These are phyloP conservation scores for Agroathelia rolfsii DNA, from an alignment of 1,284 basidiomycete species.

Conservation along the genomic window DNA sequence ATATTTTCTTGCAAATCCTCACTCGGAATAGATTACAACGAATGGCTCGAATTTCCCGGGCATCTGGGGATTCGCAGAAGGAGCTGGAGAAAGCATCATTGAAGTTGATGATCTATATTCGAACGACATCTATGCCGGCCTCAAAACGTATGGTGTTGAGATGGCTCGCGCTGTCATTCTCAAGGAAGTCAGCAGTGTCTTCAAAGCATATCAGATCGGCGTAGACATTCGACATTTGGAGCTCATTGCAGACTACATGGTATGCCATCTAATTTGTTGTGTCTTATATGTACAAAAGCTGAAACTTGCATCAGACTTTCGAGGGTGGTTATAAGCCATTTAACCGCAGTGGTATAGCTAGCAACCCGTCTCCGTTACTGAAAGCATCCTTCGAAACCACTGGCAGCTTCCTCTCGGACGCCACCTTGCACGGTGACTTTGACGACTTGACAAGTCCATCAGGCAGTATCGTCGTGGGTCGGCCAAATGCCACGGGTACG, in stretches of 20 bases:
- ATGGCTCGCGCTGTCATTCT: conserved; percentile 92
- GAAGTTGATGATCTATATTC: conserved; percentile 83
- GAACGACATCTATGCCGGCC: conserved; percentile 91
- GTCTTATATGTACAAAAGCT: conserved; percentile 3
- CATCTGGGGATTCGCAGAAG: conserved; percentile 80
- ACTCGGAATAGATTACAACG: conserved; percentile 49
- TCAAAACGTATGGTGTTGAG: conserved; percentile 94
- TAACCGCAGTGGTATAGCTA: conserved; percentile 90
- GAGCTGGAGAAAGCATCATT: conserved; percentile 55
- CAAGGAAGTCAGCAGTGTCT: conserved; percentile 84
- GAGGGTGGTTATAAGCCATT: conserved; percentile 97
- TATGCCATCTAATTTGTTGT: conserved; percentile 27
- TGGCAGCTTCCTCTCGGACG: conserved; percentile 90
- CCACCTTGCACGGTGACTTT: conserved; percentile 89
- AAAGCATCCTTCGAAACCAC: conserved; percentile 99
- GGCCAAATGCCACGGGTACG: conserved; percentile 77
- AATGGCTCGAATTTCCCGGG: conserved; percentile 91
- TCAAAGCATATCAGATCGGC: conserved; percentile 95
- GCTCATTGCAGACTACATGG: conserved; percentile 99
- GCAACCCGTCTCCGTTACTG: conserved; percentile 85
- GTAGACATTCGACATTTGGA: conserved; percentile 93
- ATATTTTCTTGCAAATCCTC: conserved; percentile 4
- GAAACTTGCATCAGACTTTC: conserved; percentile 60
- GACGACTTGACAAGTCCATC: conserved; percentile 87
- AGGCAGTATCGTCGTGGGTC: conserved; percentile 85